Percentiles rank a stretch among this genome's conserved stretches.
phyloP scores from a whole-genome alignment of 352 stramenopile genomes.

The Phytophthora fragariae region DNA sequence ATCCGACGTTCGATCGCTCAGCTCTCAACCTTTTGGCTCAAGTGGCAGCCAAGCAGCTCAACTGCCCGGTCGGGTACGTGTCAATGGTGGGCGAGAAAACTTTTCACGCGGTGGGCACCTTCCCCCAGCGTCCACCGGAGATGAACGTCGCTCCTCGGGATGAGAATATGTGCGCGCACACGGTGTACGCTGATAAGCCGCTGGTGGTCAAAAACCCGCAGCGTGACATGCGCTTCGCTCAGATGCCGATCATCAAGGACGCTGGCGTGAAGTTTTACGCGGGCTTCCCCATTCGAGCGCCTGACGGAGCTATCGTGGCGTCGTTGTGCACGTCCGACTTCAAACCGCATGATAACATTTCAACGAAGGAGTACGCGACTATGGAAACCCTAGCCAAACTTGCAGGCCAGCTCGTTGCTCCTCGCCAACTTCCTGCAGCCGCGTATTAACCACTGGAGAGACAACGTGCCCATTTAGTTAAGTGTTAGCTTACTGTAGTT shows the following conservation, averaged over 20 bases:
- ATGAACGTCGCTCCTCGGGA: conserved; percentile 42
- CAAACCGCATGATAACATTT: conserved; percentile 56
- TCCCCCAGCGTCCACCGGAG: conserved; percentile 32
- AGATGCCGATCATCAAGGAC: conserved; percentile 54
- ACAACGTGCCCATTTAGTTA: too few relatives aligned
- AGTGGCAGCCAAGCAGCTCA: conserved; percentile 55
- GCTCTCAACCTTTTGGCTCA: conserved; percentile 57
- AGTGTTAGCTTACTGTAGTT: too few relatives aligned
- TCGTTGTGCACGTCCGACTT: conserved; percentile 60
- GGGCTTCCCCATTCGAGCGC: conserved; percentile 60
- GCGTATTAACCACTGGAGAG: conserved; percentile 35
- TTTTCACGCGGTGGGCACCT: conserved; percentile 54
- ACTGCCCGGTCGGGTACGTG: conserved; percentile 62
- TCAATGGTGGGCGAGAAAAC: conserved; percentile 55
- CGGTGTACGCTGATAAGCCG: conserved; percentile 60
- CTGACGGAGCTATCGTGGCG: conserved; percentile 56
- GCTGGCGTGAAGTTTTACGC: conserved; percentile 67
- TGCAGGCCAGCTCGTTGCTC: conserved; percentile 43
- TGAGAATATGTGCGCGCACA: conserved; percentile 65
- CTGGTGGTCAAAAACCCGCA: conserved; percentile 67
- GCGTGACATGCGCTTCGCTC: conserved; percentile 62
- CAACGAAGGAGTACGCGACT: conserved; percentile 70
- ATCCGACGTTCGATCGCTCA: conserved; percentile 45
- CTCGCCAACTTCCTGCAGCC: conserved; percentile 26
- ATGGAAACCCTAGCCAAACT: conserved; percentile 67